These are phyloP conservation scores for Wickerhamia fluorescens DNA, from an alignment of 805 yeast genomes.

Conservation along the genomic window DNA sequence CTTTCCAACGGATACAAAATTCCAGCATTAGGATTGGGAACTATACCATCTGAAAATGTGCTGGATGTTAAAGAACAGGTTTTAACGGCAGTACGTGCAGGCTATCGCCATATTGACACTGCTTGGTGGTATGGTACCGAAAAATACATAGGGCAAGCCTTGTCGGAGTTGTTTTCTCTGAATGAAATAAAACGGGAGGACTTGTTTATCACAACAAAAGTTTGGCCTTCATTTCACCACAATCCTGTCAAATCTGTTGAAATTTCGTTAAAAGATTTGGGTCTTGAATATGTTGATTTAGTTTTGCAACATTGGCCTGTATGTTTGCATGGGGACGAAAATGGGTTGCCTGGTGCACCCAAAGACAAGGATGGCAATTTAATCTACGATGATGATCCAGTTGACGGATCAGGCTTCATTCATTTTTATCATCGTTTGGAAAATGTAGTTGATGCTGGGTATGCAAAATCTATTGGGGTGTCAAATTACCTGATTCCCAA, in stretches of 20 bases:
- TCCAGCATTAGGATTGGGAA: constrained; percentile 67
- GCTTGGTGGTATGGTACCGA: constrained; percentile 47
- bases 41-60: constrained; percentile 26
- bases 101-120: constrained; percentile 45
- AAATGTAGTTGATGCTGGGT: constrained; percentile 19
- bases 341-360: constrained; percentile 33
- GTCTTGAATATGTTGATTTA: constrained; percentile 40
- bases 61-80: constrained; percentile 27
- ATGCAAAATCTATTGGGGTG: constrained; percentile 50
- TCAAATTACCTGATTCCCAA: constrained; percentile 39
- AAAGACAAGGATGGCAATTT: constrained; percentile 29
- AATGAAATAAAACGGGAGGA: constrained; percentile 45
- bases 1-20: constrained; percentile 52
- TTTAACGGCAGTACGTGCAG: constrained; percentile 34
- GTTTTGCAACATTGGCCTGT: constrained; percentile 47
- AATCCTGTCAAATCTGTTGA: constrained; percentile 36
- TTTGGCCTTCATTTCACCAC: constrained; percentile 39
- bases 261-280: constrained; percentile 32
- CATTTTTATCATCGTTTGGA: constrained; percentile 25
- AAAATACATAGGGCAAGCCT: constrained; percentile 34
- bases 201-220: constrained; percentile 30
- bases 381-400: constrained; percentile 28
- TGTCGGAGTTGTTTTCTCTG: constrained; percentile 41
- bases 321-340: constrained; percentile 32
- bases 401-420: constrained; percentile 23